These are phyloP conservation scores for Hypomyces rosellus DNA, from an alignment of 2,329 filamentous ascomycete species.

Conservation along the genomic window DNA sequence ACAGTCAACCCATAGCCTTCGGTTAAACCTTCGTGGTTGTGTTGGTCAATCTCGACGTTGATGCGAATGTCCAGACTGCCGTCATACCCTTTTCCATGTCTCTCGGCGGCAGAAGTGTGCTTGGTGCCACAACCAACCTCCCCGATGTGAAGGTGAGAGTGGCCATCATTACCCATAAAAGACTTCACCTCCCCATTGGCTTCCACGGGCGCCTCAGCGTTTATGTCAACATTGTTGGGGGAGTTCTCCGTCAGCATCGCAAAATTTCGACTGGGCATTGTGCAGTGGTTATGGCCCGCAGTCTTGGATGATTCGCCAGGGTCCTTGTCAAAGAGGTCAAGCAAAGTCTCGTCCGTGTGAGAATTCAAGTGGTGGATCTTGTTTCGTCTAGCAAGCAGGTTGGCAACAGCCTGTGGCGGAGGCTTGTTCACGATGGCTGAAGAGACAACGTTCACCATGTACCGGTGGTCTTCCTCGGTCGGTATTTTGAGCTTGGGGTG, in stretches of 20 bases:
- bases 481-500: conserved; percentile 73
- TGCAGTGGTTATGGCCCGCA: conserved; percentile 69
- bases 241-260: conserved; percentile 85
- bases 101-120: conserved; percentile 62
- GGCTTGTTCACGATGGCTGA: conserved; percentile 96
- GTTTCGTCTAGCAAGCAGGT: conserved; percentile 85
- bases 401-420: conserved; percentile 78
- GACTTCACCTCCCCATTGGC: conserved; percentile 16
- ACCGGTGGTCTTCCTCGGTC: conserved; percentile 78
- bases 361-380: conserved; percentile 64
- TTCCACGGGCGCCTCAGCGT: conserved; percentile 20
- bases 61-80: conserved; percentile 73
- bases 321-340: conserved; percentile 87
- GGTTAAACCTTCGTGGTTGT: conserved; percentile 73
- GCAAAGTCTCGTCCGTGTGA: conserved; percentile 85
- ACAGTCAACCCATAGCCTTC: conserved; percentile 79
- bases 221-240: conserved; percentile 36
- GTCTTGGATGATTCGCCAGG: conserved; percentile 73
- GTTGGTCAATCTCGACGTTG: conserved; percentile 81
- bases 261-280: conserved; percentile 90
- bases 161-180: conserved; percentile 53
- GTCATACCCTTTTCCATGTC: conserved; percentile 51
- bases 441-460: conserved; percentile 91
- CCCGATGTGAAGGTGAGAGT: conserved; percentile 65
- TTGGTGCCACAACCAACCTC: conserved; percentile 72